Percentiles rank a stretch among this genome's conserved stretches.
phyloP scores from a whole-genome alignment of 1,139 yeast genomes.

The Magnusiomyces paraingens region DNA sequence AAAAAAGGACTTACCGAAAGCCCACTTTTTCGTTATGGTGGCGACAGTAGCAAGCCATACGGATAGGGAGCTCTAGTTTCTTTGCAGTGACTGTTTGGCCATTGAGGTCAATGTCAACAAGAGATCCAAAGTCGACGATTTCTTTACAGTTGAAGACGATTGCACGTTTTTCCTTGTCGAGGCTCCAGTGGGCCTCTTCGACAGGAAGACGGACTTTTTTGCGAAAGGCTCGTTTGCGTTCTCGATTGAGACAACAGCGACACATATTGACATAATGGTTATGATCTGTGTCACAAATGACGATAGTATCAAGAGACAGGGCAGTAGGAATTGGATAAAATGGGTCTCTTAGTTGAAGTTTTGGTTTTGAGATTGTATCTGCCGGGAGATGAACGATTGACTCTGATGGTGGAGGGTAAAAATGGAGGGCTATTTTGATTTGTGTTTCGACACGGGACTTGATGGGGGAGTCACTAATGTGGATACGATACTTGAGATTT shows the following conservation, averaged over 20 bases:
- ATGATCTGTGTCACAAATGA: constrained; percentile 33
- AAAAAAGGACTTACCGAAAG: constrained; percentile 48
- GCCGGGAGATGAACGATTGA: constrained; percentile 67
- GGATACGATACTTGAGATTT: constrained; percentile 49
- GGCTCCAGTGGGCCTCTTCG: constrained; percentile 70
- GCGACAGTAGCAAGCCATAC: constrained; percentile 91
- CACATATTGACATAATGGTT: constrained; percentile 67
- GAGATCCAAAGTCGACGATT: constrained; percentile 63
- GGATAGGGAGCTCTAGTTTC: constrained; percentile 55
- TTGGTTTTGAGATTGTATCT: constrained; percentile 78
- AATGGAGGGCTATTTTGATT: constrained; percentile 58
- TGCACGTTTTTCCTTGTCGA: constrained; percentile 67
- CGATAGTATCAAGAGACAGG: constrained; percentile 30
- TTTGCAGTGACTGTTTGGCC: constrained; percentile 37
- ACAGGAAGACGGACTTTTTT: constrained; percentile 59
- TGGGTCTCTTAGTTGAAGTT: constrained; percentile 49
- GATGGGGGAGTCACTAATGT: constrained; percentile 56
- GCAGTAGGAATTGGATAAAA: constrained; percentile 28
- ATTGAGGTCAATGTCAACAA: constrained; percentile 21
- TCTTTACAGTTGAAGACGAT: constrained; percentile 85
- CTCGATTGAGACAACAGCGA: constrained; percentile 77
- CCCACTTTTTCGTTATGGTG: constrained; percentile 83
- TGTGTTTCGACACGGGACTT: constrained; percentile 90
- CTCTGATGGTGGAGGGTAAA: constrained; percentile 70
- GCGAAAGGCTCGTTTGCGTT: constrained; percentile 75